Conservation (phyloP, 345 rosid species). For the Corchorus capsularis region DNA sequence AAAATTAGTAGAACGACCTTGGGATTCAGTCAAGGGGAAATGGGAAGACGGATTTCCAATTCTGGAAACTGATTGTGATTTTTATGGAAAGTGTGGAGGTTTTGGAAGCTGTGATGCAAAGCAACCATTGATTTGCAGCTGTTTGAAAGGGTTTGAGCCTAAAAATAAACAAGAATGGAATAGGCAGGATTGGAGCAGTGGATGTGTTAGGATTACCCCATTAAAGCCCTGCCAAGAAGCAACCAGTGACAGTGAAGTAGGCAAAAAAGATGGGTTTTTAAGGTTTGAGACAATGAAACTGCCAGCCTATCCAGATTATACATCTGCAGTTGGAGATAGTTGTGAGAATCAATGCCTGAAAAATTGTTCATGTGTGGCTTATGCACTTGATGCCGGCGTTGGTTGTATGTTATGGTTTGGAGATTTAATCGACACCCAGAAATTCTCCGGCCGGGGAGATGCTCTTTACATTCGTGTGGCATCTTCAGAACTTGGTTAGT, state of each 20-base stretch:
- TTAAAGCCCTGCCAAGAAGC: conserved; percentile 35
- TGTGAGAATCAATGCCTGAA: conserved; percentile 30
- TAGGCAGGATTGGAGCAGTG: conserved; percentile 41
- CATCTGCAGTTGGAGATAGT: no score
- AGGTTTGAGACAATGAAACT: conserved; percentile 38
- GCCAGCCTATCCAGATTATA: conserved; percentile 38
- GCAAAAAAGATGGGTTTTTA: conserved; percentile 43
- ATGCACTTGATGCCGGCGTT: conserved; percentile 39
- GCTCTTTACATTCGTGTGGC: conserved; percentile 44
- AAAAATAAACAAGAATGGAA: conserved; percentile 45
- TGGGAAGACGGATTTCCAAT: conserved; percentile 16
- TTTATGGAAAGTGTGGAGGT: conserved; percentile 51
- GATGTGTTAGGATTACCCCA: conserved; percentile 44
- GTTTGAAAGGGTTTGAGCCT: conserved; percentile 54
- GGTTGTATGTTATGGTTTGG: conserved; percentile 54
- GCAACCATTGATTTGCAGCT: conserved; percentile 44
- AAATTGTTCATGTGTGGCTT: conserved; percentile 58
- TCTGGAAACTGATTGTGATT: conserved; percentile 34
- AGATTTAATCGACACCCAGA: conserved; percentile 40
- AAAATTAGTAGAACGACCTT: conserved; percentile 10
- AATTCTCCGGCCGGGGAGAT: conserved; percentile 21
- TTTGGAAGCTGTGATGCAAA: conserved; percentile 38
- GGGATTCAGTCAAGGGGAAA: conserved; percentile 20
- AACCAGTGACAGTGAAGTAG: conserved; percentile 22
- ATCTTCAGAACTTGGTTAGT: conserved; percentile 44